phyloP scores from a whole-genome alignment of 805 yeast genomes.

The Kodamaea lidongshanica region DNA sequence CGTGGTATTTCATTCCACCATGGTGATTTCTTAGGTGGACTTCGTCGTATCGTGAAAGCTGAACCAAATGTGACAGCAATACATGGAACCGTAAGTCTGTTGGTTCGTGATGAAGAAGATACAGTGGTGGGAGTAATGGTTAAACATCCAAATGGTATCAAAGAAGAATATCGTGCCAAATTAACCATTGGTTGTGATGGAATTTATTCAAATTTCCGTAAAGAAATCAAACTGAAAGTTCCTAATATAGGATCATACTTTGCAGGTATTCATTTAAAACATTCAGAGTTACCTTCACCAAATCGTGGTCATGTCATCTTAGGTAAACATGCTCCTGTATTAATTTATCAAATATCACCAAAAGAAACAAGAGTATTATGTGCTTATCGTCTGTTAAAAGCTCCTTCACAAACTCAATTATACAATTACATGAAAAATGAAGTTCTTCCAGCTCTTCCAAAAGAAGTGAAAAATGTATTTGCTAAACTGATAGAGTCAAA shows the following conservation, averaged over 20 bases:
- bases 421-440: slow-evolving; percentile 50
- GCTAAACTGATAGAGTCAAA: slow-evolving; percentile 48
- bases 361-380: slow-evolving; percentile 83
- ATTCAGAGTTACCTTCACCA: slow-evolving; percentile 71
- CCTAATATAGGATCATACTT: slow-evolving; percentile 79
- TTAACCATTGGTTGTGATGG: slow-evolving; percentile 86
- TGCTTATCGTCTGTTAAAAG: slow-evolving; percentile 66
- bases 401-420: slow-evolving; percentile 66
- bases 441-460: slow-evolving; percentile 69
- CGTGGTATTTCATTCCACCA: slow-evolving; percentile 89
- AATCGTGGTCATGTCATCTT: slow-evolving; percentile 86
- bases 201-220: slow-evolving; percentile 87
- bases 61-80: slow-evolving; percentile 73
- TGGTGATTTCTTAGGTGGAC: slow-evolving; percentile 76
- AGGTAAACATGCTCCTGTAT: slow-evolving; percentile 80
- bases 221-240: slow-evolving; percentile 52
- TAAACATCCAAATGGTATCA: slow-evolving; percentile 24
- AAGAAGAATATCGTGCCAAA: slow-evolving; percentile 43
- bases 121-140: slow-evolving; percentile 75
- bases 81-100: slow-evolving; percentile 75
- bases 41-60: slow-evolving; percentile 59
- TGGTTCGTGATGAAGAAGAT: slow-evolving; percentile 49
- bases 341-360: slow-evolving; percentile 81
- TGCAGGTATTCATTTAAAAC: slow-evolving; percentile 69
- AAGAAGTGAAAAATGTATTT: slow-evolving; percentile 59